phyloP scores from a whole-genome alignment of 495 filamentous ascomycete species.

The Penicillium paradoxum region DNA sequence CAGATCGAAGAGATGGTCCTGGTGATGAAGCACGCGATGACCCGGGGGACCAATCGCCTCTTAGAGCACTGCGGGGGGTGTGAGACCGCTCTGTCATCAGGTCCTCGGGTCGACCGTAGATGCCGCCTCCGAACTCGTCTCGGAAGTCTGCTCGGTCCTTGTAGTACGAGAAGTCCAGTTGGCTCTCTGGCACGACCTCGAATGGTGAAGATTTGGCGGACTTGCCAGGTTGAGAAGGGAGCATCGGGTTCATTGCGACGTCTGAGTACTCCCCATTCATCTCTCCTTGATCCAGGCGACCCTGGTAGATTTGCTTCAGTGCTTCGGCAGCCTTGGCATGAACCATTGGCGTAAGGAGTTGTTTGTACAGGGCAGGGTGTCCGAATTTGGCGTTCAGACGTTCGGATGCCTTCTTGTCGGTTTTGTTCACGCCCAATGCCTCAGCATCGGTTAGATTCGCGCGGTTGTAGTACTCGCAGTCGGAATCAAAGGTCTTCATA shows the following conservation, averaged over 20 bases:
- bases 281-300: conserved; percentile 63
- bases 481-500: conserved; percentile 65
- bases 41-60: conserved; percentile 37
- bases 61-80: conserved; percentile 55
- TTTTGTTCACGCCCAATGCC: conserved; percentile 40
- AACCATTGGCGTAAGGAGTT: conserved; percentile 93
- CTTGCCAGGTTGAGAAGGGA: conserved; percentile 69
- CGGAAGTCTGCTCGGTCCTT: conserved; percentile 86
- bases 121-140: conserved; percentile 76
- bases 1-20: conserved; percentile 31
- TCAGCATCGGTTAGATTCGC: conserved; percentile 55
- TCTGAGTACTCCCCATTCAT: conserved; percentile 64
- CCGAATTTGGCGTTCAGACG: conserved; percentile 78
- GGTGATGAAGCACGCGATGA: conserved; percentile 48
- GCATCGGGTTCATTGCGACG: conserved; percentile 76
- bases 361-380: conserved; percentile 84
- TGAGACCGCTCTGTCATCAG: conserved; percentile 58
- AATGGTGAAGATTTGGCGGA: conserved; percentile 50
- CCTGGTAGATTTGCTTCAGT: conserved; percentile 74
- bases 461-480: conserved; percentile 71
- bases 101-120: conserved; percentile 67
- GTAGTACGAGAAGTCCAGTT: conserved; percentile 91
- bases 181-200: conserved; percentile 81
- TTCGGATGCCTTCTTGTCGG: conserved; percentile 55
- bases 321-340: conserved; percentile 81